Conservation (phyloP, 768 basidiomycete genomes). For the Hygrophorus pudorinus region DNA sequence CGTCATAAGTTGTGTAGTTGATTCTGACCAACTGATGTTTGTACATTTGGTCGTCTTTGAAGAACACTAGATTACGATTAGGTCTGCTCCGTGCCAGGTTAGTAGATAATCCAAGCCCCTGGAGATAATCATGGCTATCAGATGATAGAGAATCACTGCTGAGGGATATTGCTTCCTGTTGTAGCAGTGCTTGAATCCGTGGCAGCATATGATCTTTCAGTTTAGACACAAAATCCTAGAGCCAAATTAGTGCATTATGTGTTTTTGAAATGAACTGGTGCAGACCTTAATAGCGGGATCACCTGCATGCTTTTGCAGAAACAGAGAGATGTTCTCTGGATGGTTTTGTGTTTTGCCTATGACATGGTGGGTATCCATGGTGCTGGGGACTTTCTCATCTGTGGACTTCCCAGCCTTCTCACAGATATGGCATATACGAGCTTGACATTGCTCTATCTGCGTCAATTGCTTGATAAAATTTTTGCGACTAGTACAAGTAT, state of each 20-base stretch:
- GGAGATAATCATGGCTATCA: no score
- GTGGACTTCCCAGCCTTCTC: constrained; percentile 10
- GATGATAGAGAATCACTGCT: no score
- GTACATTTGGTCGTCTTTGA: constrained; percentile 18
- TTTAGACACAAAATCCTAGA: constrained; percentile 16
- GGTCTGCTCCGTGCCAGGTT: no score
- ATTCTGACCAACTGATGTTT: constrained; percentile 22
- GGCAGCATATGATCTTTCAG: constrained; percentile 21
- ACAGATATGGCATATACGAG: not conserved
- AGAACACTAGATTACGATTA: constrained; percentile 7
- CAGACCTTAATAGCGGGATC: constrained; percentile 14
- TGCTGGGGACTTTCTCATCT: constrained; percentile 15
- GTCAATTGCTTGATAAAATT: no score
- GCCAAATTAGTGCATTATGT: not conserved
- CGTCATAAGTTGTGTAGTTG: constrained; percentile 34
- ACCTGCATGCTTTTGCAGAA: no score
- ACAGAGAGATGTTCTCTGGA: constrained; percentile 8
- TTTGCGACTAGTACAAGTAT: constrained; percentile 20
- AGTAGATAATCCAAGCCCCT: no score
- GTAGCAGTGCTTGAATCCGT: constrained; percentile 9
- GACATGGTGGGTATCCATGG: constrained; percentile 15
- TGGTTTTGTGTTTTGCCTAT: constrained; percentile 14
- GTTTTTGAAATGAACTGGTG: not conserved
- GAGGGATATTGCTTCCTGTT: not conserved
- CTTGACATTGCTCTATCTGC: no score